A percentile compares a stretch with the other conserved stretches of the same genome.
These are phyloP conservation scores for Sorghum bicolor DNA, from an alignment of 176 grass and related monocot species.

Conservation along the genomic window DNA sequence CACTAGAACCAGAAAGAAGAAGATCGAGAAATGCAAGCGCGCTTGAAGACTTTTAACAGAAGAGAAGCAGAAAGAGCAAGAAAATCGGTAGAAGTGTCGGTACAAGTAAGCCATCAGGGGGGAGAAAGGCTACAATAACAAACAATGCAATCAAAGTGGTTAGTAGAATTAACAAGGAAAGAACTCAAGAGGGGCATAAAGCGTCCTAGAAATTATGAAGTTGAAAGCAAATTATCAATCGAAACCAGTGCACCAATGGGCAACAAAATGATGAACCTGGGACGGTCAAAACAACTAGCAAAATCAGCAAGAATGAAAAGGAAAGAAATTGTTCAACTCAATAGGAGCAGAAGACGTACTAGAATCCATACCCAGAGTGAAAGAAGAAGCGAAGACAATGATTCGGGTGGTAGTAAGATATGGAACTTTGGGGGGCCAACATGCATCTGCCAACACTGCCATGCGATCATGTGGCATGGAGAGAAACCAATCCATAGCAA, in stretches of 20 bases:
- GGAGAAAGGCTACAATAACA: background rate
- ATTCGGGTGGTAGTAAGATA: background rate
- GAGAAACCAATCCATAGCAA: background rate
- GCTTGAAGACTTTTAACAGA: background rate
- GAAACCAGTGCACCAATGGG: background rate
- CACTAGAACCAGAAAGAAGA: background rate
- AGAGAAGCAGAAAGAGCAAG: background rate
- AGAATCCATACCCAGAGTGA: background rate
- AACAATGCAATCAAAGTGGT: background rate
- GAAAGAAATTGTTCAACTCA: conserved; percentile 15
- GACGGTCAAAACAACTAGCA: background rate
- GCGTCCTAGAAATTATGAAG: background rate
- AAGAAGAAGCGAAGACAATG: background rate
- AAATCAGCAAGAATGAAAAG: conserved; percentile 5
- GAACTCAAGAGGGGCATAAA: background rate
- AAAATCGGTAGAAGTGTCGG: background rate
- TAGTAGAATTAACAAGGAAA: background rate
- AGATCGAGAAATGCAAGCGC: background rate
- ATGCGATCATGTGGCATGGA: conserved; percentile 13
- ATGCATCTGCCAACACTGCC: conserved; percentile 8
- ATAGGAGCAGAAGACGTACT: background rate
- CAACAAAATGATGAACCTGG: background rate
- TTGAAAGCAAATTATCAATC: background rate
- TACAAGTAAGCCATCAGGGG: background rate
- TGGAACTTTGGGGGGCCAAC: conserved; percentile 24